Conservation (phyloP, 768 basidiomycete species). For the Suillus discolor region DNA sequence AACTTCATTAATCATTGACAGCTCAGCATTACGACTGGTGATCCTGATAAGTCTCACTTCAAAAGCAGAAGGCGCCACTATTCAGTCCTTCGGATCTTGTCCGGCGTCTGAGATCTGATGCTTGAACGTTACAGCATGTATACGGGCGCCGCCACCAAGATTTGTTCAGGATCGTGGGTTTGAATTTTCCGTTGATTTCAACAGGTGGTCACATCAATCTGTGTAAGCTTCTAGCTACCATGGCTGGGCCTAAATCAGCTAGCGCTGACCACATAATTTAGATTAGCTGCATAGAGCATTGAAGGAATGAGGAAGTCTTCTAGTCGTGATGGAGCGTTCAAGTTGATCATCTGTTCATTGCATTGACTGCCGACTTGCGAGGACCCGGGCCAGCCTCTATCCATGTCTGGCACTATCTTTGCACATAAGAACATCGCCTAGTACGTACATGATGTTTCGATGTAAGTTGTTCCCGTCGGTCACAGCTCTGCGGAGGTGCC, state of each 20-base stretch:
- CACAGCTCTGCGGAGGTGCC: conserved; percentile 70
- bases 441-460: conserved; percentile 39
- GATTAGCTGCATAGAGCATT: not conserved
- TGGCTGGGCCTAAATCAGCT: not conserved
- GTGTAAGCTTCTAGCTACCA: not conserved
- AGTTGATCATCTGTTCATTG: conserved; percentile 39
- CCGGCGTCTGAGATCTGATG: too few relatives aligned
- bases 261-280: not conserved
- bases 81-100: not conserved
- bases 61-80: not conserved
- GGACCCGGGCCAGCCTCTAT: conserved; percentile 66
- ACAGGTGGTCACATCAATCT: not conserved
- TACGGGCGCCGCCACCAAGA: not conserved
- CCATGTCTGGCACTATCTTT: conserved; percentile 83
- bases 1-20: not conserved
- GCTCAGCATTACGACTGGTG: not conserved
- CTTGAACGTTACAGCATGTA: not conserved
- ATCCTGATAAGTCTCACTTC: not conserved
- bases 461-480: conserved; percentile 74
- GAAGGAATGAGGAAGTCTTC: not conserved
- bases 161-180: not conserved
- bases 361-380: conserved; percentile 85
- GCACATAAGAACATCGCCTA: conserved; percentile 90
- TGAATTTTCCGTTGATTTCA: not conserved
- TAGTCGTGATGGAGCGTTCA: not conserved